Conservation (phyloP, 2,329 filamentous ascomycete genomes). For the Penicillium hesseltinei region DNA sequence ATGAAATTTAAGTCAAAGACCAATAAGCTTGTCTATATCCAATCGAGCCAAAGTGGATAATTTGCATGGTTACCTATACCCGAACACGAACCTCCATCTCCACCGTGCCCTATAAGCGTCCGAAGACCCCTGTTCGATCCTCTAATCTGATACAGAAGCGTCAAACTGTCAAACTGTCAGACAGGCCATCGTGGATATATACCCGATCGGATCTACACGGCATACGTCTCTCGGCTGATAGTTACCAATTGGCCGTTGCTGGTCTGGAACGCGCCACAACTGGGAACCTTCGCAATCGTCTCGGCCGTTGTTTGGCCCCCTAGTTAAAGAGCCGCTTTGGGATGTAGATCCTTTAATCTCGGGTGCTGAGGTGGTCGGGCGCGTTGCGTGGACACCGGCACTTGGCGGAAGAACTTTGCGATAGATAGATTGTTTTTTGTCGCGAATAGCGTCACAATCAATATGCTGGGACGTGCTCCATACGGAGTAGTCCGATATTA, state of each 20-base stretch:
- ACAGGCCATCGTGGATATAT: background rate
- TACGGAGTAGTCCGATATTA: background rate
- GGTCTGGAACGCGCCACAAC: background rate
- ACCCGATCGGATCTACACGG: slow-evolving; percentile 1
- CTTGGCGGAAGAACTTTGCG: background rate
- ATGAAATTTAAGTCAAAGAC: background rate
- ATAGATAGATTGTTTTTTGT: background rate
- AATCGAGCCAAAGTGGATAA: background rate
- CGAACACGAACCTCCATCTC: background rate
- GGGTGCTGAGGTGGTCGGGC: background rate
- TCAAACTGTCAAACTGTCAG: background rate
- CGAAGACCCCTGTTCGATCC: background rate
- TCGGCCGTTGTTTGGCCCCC: background rate
- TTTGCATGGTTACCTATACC: background rate
- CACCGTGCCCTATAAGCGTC: background rate
- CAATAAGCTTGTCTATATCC: background rate
- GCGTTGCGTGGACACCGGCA: background rate
- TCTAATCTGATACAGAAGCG: background rate
- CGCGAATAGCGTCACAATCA: background rate
- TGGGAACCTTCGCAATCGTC: background rate
- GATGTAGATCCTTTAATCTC: slow-evolving; percentile 2
- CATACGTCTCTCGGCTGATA: background rate
- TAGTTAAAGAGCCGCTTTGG: background rate
- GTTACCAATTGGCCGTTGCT: background rate
- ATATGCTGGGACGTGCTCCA: too few relatives aligned